phyloP scores from a whole-genome alignment of 352 stramenopile genomes.

The Phytophthora sp. region DNA sequence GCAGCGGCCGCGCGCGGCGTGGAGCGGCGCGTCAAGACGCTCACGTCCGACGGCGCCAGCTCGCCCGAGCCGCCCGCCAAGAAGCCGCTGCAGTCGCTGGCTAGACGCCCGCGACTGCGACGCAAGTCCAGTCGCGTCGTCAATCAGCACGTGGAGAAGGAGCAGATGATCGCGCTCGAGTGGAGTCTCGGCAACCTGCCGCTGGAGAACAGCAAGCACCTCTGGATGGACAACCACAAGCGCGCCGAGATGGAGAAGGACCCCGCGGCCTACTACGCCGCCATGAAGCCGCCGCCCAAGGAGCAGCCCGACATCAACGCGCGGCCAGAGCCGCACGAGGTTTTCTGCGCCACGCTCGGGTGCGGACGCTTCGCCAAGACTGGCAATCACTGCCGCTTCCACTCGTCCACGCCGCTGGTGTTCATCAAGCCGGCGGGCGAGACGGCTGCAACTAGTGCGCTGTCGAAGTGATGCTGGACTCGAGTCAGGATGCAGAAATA shows the following conservation, averaged over 20 bases:
- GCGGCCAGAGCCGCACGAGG: constrained; percentile 42
- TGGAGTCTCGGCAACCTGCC: constrained; percentile 73
- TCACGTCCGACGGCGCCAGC: background rate
- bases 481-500: background rate
- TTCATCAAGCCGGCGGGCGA: constrained; percentile 17
- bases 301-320: constrained; percentile 12
- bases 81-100: too few relatives aligned
- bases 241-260: constrained; percentile 51
- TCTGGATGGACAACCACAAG: constrained; percentile 70
- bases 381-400: constrained; percentile 65
- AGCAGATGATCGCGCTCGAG: constrained; percentile 59
- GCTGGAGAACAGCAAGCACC: constrained; percentile 44
- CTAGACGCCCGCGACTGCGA: constrained; percentile 1
- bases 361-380: constrained; percentile 73
- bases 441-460: background rate
- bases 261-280: constrained; percentile 1
- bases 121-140: constrained; percentile 33
- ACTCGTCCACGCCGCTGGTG: constrained; percentile 39
- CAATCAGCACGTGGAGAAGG: constrained; percentile 46
- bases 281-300: constrained; percentile 2
- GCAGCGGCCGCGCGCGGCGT: constrained; percentile 29
- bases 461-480: constrained; percentile 11
- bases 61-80: background rate
- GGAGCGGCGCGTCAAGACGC: constrained; percentile 34
- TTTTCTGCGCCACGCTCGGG: constrained; percentile 49